Percentiles rank a stretch among this genome's conserved stretches.
These are phyloP conservation scores for Fomitopsis schrenkii DNA, from an alignment of 1,284 basidiomycete genomes.

Conservation along the genomic window DNA sequence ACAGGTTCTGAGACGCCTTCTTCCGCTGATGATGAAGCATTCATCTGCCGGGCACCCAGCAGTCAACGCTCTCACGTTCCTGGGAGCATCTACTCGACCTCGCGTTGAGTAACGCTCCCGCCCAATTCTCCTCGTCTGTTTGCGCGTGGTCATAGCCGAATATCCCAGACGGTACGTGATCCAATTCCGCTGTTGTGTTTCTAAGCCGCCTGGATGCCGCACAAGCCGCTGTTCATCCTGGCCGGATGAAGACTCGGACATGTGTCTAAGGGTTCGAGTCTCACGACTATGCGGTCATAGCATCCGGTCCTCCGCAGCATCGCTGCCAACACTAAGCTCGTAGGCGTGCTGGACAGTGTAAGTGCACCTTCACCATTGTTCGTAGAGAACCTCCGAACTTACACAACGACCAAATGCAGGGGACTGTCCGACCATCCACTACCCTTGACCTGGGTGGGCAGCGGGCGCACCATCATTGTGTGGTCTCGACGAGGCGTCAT, in stretches of 20 bases:
- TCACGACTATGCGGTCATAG: not conserved
- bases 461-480: not conserved
- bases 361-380: too few relatives aligned
- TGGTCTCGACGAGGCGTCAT: not conserved
- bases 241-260: not conserved
- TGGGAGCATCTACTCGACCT: not conserved
- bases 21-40: not conserved
- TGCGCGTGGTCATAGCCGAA: not conserved
- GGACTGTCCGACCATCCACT: not conserved
- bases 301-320: too few relatives aligned
- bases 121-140: not conserved
- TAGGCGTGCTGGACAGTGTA: too few relatives aligned
- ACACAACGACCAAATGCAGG: too few relatives aligned
- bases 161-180: too few relatives aligned
- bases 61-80: not conserved
- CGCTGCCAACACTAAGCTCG: too few relatives aligned
- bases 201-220: not conserved
- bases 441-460: not conserved
- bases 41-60: not conserved
- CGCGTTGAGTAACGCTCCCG: not conserved
- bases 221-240: not conserved
- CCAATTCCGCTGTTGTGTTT: not conserved
- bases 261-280: not conserved
- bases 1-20: not conserved
- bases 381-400: too few relatives aligned